These are phyloP conservation scores for Suhomyces faveliae DNA, from an alignment of 805 yeast species.

Conservation along the genomic window DNA sequence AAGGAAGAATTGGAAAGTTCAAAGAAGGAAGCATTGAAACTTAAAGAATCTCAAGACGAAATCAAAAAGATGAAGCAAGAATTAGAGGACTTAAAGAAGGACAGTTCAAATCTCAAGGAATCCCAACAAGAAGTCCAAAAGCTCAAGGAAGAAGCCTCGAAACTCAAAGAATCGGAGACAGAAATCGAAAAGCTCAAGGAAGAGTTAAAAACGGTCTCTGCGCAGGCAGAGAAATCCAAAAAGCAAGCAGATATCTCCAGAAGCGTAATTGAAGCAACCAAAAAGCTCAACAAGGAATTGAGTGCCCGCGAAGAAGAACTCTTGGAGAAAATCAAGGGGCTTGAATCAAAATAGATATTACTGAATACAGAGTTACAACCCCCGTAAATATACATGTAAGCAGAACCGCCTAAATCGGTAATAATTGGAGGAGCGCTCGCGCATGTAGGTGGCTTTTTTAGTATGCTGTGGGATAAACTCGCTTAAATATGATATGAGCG, in stretches of 20 bases:
- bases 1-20: background rate
- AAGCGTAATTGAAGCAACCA: conserved; percentile 1
- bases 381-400: no score
- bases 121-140: background rate
- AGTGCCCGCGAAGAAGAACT: background rate
- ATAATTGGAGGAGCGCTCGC: no score
- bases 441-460: no score
- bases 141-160: background rate
- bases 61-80: background rate
- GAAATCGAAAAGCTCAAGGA: background rate
- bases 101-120: background rate
- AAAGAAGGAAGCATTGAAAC: background rate
- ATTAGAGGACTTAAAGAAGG: background rate
- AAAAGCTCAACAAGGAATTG: conserved; percentile 2
- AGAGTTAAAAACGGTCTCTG: background rate
- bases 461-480: no score
- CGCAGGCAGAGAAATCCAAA: background rate
- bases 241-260: conserved; percentile 4
- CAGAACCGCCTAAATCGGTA: background rate
- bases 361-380: no score
- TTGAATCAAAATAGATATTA: background rate
- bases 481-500: no score
- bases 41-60: conserved; percentile 1
- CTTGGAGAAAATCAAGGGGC: background rate
- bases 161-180: background rate